phyloP scores from a whole-genome alignment of 1,284 basidiomycete genomes.

The Ustilago hordei region DNA sequence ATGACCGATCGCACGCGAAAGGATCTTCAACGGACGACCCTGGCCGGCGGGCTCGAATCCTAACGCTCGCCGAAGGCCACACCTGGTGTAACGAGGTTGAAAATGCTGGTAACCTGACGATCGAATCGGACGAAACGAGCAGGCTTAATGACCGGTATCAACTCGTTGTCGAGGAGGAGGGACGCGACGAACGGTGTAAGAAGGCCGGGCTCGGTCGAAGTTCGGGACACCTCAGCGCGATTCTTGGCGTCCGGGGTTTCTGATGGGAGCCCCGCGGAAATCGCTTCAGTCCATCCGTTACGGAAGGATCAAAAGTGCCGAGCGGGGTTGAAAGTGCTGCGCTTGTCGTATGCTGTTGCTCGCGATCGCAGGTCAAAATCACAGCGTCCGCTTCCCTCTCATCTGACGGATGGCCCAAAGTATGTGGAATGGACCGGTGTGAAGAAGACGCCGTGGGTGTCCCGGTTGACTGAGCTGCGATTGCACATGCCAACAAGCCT shows the following conservation, averaged over 20 bases:
- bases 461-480: background rate
- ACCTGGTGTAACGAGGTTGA: background rate
- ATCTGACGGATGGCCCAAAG: background rate
- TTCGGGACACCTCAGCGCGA: background rate
- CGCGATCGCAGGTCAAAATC: background rate
- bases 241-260: background rate
- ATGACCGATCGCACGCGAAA: background rate
- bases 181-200: background rate
- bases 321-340: conserved; percentile 1
- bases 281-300: background rate
- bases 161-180: background rate
- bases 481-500: background rate
- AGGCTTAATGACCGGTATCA: background rate
- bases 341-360: background rate
- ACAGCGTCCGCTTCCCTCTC: background rate
- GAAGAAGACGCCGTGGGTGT: background rate
- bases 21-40: background rate
- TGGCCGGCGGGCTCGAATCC: background rate
- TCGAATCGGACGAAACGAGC: background rate
- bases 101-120: background rate
- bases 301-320: background rate
- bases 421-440: background rate
- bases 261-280: conserved; percentile 3
- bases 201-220: background rate
- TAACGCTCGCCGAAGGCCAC: background rate